These are phyloP conservation scores for Melampsora larici-populina DNA, from an alignment of 1,284 basidiomycete species.

Conservation along the genomic window DNA sequence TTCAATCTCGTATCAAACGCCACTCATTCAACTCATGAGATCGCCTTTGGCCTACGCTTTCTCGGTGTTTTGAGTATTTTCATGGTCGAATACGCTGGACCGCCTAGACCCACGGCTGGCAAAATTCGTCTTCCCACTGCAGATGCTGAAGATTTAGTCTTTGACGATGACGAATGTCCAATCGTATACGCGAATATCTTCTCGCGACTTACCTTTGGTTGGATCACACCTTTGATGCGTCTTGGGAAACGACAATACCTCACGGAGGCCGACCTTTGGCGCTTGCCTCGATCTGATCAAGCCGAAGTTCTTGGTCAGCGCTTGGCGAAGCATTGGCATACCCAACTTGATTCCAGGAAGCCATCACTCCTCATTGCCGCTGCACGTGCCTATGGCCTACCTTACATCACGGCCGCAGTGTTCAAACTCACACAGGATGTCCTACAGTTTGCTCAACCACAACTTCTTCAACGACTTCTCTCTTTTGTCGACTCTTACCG, in stretches of 20 bases:
- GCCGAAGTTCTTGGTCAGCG: slow-evolving; percentile 67
- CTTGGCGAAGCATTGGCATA: slow-evolving; percentile 60
- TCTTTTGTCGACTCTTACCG: slow-evolving; percentile 76
- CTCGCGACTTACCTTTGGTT: slow-evolving; percentile 64
- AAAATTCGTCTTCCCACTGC: slow-evolving; percentile 5
- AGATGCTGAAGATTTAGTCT: slow-evolving; percentile 46
- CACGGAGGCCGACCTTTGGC: slow-evolving; percentile 55
- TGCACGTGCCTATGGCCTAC: slow-evolving; percentile 71
- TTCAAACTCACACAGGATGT: slow-evolving; percentile 66
- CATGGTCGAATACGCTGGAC: slow-evolving; percentile 67
- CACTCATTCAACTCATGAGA: slow-evolving; percentile 53
- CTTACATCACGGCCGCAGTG: slow-evolving; percentile 66
- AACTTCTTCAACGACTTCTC: slow-evolving; percentile 76
- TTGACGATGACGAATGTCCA: slow-evolving; percentile 66
- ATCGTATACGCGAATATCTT: slow-evolving; percentile 67
- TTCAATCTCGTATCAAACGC: slow-evolving; percentile 57
- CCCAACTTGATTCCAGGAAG: slow-evolving; percentile 32
- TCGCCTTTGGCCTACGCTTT: slow-evolving; percentile 59
- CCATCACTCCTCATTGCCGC: slow-evolving; percentile 71
- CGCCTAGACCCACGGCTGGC: slow-evolving; percentile 60
- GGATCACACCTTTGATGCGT: slow-evolving; percentile 72
- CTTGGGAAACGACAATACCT: slow-evolving; percentile 52
- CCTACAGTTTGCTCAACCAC: slow-evolving; percentile 80
- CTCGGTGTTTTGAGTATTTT: slow-evolving; percentile 63
- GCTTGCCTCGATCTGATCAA: slow-evolving; percentile 61